Evolutionary conservation across 2,329 filamentous ascomycete genomes (phyloP), one percentile per base, ranked within the genome.

Genomic region (Ophiosphaerella korrae): DNA sequence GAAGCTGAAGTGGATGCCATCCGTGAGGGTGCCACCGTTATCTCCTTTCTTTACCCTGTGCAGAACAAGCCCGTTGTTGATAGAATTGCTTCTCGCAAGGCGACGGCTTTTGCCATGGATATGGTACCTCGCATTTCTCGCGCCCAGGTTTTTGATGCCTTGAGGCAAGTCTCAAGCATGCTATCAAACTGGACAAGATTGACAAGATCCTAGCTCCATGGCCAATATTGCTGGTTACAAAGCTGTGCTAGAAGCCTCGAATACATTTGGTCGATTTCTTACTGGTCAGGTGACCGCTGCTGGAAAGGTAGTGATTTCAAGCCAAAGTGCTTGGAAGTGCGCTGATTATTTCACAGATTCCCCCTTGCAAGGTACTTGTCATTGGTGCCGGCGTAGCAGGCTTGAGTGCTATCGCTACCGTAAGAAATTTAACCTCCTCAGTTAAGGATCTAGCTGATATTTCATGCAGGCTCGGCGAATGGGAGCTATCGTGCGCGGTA

Each of bases 221-320:
- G 91, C 92, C 53, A 96, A 96, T 64, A 96, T 96, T 75, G 90
- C 91, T 18, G 92, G 92, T 0, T 96, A 96, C 77, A 96, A 95
- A 74, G 92, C 91, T 35, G 90, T 96, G 1, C 78, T 96, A 37
- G 91, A 96, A 73, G 92, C 91, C 1, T 92, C 90, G 12, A 96
- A 96, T 73, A 86, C 88, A 57, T 96, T 95, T 73, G 91, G 91
- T 45, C 85, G 91, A 39, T 96, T 95, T 68, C 75, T 96, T 60
- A 95, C 91, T 11, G 92, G 91, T 24, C 92, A 96, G 71, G 89
- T 92, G 13, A 96, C 92, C 4, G 92, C 92, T 44, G 92, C 92
- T 46, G 92, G 92, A 67, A 81, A 77, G 55, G 63, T 66, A 48
- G 31, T 26, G 9, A 7, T 9, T 34, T 13, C 14, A 12, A 9